Evolutionary conservation across 805 yeast species (phyloP).

Genomic region (Sugiyamaella mastotermitis): DNA sequence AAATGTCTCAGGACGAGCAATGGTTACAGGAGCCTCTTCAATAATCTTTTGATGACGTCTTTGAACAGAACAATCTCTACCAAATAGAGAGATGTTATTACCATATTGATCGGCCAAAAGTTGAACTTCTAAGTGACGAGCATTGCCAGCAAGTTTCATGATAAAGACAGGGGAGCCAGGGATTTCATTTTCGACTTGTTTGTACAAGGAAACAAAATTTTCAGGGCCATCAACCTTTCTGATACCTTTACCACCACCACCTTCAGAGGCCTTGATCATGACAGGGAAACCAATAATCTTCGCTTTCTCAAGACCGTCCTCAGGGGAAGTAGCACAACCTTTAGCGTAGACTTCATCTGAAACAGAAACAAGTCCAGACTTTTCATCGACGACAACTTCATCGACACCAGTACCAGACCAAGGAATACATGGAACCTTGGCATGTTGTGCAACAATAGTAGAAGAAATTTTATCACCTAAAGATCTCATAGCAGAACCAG

Average conservation of each 20-base stretch:
- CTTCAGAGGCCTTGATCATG: constrained; percentile 99
- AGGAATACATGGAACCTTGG: constrained; percentile 96
- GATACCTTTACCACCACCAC: constrained; percentile 99
- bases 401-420: constrained; percentile 99
- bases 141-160: constrained; percentile 95
- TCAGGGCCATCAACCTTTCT: constrained; percentile 86
- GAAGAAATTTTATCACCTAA: constrained; percentile 97
- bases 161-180: constrained; percentile 99
- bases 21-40: constrained; percentile 98
- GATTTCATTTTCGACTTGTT: constrained; percentile 94
- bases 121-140: constrained; percentile 98
- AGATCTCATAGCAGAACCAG: constrained; percentile 99
- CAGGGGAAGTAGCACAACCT: constrained; percentile 84
- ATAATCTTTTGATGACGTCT: constrained; percentile 99
- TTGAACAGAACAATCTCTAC: constrained; percentile 99
- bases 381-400: constrained; percentile 61
- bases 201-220: constrained; percentile 69
- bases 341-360: constrained; percentile 73
- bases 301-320: constrained; percentile 85
- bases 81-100: constrained; percentile 92
- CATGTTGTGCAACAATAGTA: constrained; percentile 98
- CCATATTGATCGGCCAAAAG: constrained; percentile 97
- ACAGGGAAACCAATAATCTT: constrained; percentile 91
- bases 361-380: constrained; percentile 81
- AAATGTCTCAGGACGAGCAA: constrained; percentile 83